phyloP scores from a whole-genome alignment of 352 stramenopile genomes.

The Pythium utonaiense region DNA sequence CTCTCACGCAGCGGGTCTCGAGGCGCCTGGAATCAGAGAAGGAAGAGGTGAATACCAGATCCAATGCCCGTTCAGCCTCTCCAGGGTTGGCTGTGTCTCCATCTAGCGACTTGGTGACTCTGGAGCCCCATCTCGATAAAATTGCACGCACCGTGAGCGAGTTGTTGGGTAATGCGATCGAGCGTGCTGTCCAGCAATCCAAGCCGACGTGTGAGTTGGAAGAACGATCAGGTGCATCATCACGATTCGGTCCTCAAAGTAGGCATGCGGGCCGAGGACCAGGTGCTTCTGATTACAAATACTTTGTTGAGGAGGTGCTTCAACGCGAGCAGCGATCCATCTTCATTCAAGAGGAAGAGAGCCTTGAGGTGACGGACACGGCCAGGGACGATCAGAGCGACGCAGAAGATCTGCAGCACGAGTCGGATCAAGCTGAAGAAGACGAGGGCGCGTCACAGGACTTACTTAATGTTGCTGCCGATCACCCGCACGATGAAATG shows the following conservation, averaged over 20 bases:
- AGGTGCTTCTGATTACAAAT: background rate
- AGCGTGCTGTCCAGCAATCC: background rate
- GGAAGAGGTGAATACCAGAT: background rate
- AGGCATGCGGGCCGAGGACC: background rate
- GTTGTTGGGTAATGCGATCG: conserved; percentile 3
- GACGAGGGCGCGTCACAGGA: background rate
- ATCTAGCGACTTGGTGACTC: background rate
- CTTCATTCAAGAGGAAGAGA: background rate
- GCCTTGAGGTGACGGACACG: background rate
- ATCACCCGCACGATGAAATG: background rate
- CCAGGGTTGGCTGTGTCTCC: background rate
- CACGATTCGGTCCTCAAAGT: background rate
- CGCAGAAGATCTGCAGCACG: background rate
- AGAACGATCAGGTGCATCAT: background rate
- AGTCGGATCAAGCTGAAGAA: background rate
- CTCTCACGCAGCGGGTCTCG: conserved; percentile 1
- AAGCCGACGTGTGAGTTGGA: background rate
- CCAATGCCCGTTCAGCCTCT: background rate
- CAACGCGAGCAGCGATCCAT: background rate
- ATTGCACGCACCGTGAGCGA: conserved; percentile 3
- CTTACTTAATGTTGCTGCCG: no score
- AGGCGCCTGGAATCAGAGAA: background rate
- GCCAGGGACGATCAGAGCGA: background rate
- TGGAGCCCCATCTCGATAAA: background rate
- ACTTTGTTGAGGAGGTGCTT: background rate